Base-by-base conservation (phyloP, 2,329 filamentous ascomycete genomes). In the Aspergillus glaucus region DNA sequence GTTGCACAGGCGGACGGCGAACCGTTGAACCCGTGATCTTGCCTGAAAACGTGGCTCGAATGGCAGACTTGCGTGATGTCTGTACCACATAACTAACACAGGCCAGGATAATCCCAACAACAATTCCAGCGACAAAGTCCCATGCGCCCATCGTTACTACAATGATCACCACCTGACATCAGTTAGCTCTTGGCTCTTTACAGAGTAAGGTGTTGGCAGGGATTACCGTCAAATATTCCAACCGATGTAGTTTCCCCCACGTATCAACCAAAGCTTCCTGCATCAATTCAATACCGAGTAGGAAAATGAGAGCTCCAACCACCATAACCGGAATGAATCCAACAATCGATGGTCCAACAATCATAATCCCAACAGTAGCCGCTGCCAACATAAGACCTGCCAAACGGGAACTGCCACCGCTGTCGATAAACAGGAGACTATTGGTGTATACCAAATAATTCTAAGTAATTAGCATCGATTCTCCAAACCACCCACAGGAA, bases 391-490 rank as follows among this genome's bases (percentile, higher is more conserved):
- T 80, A 22, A 91, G 78, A 3, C 93, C 93, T 7, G 91, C 93
- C 41, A 95, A 73, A 44, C 93, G 84, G 60, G 83, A 91, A 63
- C 94, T 83, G 17, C 92, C 93, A 14, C 93, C 93, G 43, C 90
- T 95, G 22, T 87, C 83, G 65, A 97, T 95, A 69, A 98, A 97
- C 49, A 98, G 83, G n/a, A 95, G 81, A 54, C 90, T 96, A 65
- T 98, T 98, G 50, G 92, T 92, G 62, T 97, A 98, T 0, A 98
- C 93, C 1, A 98, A 79, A 63, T 98, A 98, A 67, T 98, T 98
- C 69, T 94, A 79, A 65, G 67, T 60, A 43, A 44, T 28, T 19
- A 24, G 22, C 14, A 30, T 34, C 4, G 4, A 6, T 4, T 28
- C 9, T 28, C 8, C 26, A 28, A 28, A 4, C 26, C 26, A 8